phyloP scores from a whole-genome alignment of 345 rosid species.

The Salix brachista region DNA sequence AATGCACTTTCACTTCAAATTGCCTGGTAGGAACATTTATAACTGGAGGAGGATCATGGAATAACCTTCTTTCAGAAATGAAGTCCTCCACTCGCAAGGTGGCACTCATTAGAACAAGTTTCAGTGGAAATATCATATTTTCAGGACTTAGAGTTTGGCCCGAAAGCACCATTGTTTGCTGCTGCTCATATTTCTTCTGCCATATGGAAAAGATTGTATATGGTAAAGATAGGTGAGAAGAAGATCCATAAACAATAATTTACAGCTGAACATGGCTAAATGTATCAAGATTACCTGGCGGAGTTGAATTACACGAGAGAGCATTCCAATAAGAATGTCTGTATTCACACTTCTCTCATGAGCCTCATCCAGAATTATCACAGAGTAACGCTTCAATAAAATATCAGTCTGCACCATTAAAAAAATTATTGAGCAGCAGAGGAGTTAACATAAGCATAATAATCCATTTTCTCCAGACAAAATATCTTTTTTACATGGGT shows the following conservation, averaged over 20 bases:
- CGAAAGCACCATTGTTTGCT: conserved; percentile 47
- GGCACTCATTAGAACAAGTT: conserved; percentile 91
- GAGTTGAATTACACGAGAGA: conserved; percentile 60
- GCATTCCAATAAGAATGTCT: conserved; percentile 92
- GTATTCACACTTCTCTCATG: conserved; percentile 96
- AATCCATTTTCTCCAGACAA: neutral
- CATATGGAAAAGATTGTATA: conserved; percentile 11
- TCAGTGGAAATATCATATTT: conserved; percentile 57
- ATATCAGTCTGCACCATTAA: conserved; percentile 62
- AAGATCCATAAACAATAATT: conserved; percentile 1
- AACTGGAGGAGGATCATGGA: conserved; percentile 62
- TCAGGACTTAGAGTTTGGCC: conserved; percentile 50
- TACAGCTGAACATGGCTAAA: neutral
- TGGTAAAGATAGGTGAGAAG: conserved; percentile 2
- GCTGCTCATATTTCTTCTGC: conserved; percentile 59
- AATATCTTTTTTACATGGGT: neutral
- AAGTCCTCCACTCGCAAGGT: conserved; percentile 82
- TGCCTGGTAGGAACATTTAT: conserved; percentile 82
- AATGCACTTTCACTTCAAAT: conserved; percentile 68
- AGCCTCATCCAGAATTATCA: conserved; percentile 85
- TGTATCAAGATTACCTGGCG: conserved; percentile 55
- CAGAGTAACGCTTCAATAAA: conserved; percentile 73
- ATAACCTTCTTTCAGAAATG: conserved; percentile 59
- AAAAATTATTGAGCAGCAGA: neutral
- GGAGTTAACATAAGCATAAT: neutral